Evolutionary conservation across 768 basidiomycete species (phyloP).

Genomic region (Austroboletus eburneus): DNA sequence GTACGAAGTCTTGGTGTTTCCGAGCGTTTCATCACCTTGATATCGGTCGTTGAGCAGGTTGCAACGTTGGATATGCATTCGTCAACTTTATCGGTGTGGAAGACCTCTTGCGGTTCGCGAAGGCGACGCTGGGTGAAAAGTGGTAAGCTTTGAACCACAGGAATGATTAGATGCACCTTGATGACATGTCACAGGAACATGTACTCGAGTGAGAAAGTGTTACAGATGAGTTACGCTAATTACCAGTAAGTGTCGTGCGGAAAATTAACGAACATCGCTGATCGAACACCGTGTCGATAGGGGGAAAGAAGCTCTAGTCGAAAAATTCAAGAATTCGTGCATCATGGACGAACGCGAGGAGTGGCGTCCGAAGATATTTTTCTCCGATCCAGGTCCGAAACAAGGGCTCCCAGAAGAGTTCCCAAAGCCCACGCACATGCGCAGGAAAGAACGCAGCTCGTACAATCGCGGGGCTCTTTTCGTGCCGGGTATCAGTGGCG

Average conservation of each 20-base stretch:
- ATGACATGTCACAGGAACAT: conserved; percentile 60
- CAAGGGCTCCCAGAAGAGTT: conserved; percentile 79
- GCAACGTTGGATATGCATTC: conserved; percentile 81
- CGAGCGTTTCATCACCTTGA: background rate
- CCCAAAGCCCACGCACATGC: conserved; percentile 75
- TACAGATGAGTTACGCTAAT: conserved; percentile 91
- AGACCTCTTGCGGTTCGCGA: conserved; percentile 74
- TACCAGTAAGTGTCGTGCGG: conserved; percentile 66
- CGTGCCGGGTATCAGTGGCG: conserved; percentile 41
- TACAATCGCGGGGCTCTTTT: conserved; percentile 72
- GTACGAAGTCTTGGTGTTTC: conserved; percentile 34
- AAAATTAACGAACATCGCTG: conserved; percentile 5
- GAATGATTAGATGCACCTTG: background rate
- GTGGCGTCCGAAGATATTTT: conserved; percentile 85
- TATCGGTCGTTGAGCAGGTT: conserved; percentile 41
- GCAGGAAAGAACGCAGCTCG: conserved; percentile 79
- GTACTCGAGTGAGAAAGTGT: conserved; percentile 86
- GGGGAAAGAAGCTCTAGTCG: conserved; percentile 86
- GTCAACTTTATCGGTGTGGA: conserved; percentile 84
- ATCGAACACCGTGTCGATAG: conserved; percentile 31
- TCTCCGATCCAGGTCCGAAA: conserved; percentile 62
- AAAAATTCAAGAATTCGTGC: conserved; percentile 88
- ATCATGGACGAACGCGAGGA: conserved; percentile 85
- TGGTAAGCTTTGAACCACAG: conserved; percentile 47
- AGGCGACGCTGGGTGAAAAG: conserved; percentile 68